Base-by-base conservation (phyloP, 2,329 filamentous ascomycete genomes). In the Cordyceps cateniannulata region DNA sequence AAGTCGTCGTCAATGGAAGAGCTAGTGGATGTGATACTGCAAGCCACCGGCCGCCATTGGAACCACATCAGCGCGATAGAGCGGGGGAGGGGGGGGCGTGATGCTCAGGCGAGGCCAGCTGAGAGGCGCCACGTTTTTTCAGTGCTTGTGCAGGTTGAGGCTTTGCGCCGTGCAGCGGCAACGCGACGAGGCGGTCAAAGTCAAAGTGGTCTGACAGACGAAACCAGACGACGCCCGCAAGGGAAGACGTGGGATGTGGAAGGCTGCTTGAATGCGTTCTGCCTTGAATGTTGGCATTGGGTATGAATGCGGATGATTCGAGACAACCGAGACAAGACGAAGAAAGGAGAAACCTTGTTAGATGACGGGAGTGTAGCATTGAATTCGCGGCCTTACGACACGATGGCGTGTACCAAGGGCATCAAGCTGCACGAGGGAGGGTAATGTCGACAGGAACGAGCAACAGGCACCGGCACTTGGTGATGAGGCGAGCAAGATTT, bases 81-180 rank as follows among this genome's bases (percentile, higher is more conserved):
- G 53, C n/a, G 12, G 25, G 25, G 40, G 25, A 25, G 18, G 52
- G n/a, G 25, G 52, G 40, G 18, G 27, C 9, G 24, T 54, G 51
- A 42, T 47, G 42, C 27, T 27, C 42, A 49, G 54, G 54, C 44
- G 44, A 57, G 54, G 44, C 54, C 54, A 57, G 54, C 54, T 57
- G 54, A 40, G 54, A 49, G 29, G 18, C 54, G 54, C 54, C 54
- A 49, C 54, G 16, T n/a, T 49, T 47, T 49, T 18, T 25, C 14
- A 6, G 42, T 38, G 42, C 22, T 18, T 25, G n/a, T 47, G 8
- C n/a, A 12, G 22, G 20, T 45, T 29, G 52, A 29, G 25, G 22
- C 50, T 22, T 52, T 53, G 27, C n/a, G 18, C 29, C 29, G 38
- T 54, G 52, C 35, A n/a, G 42, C 20, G 5, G 22, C 27, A 38